Evolutionary conservation across 2,329 filamentous ascomycete species (phyloP).

Genomic region (Fusarium sp.): DNA sequence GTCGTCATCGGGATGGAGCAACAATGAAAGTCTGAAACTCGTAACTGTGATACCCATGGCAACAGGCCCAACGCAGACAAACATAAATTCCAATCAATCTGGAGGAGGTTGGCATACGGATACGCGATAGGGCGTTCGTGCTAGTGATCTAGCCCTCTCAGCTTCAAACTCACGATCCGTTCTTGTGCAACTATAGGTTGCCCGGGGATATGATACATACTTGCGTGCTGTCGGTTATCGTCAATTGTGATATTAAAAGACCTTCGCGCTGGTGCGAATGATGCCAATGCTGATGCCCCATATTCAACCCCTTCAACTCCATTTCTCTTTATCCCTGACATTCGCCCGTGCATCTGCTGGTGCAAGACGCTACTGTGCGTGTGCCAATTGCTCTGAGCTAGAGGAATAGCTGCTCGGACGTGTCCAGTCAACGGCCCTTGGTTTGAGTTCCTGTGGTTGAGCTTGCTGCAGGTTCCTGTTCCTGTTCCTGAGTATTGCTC

Average conservation of each 20-base stretch:
- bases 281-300: slow-evolving; percentile 5
- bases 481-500: slow-evolving; percentile 9
- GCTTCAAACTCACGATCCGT: slow-evolving; percentile 21
- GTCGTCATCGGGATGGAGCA: slow-evolving; percentile 30
- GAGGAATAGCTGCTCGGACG: slow-evolving; percentile 5
- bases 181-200: slow-evolving; percentile 39
- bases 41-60: slow-evolving; percentile 28
- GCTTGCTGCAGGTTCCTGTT: slow-evolving; percentile 11
- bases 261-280: slow-evolving; percentile 1
- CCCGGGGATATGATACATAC: slow-evolving; percentile 44
- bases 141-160: slow-evolving; percentile 2
- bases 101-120: slow-evolving; percentile 39
- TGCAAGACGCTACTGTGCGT: background rate
- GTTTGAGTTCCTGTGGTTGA: slow-evolving; percentile 7
- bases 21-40: slow-evolving; percentile 32
- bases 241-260: slow-evolving; percentile 24
- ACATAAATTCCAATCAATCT: slow-evolving; percentile 45
- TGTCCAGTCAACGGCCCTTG: slow-evolving; percentile 9
- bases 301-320: slow-evolving; percentile 11
- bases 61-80: slow-evolving; percentile 20
- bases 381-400: slow-evolving; percentile 1
- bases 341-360: slow-evolving; percentile 12
- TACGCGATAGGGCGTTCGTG: slow-evolving; percentile 18
- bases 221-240: slow-evolving; percentile 1
- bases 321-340: slow-evolving; percentile 22